Evolutionary conservation across 192 early-diverging fungal genomes (phyloP), one percentile per base, ranked within the genome.

Genomic region (Coemansia sp.): DNA sequence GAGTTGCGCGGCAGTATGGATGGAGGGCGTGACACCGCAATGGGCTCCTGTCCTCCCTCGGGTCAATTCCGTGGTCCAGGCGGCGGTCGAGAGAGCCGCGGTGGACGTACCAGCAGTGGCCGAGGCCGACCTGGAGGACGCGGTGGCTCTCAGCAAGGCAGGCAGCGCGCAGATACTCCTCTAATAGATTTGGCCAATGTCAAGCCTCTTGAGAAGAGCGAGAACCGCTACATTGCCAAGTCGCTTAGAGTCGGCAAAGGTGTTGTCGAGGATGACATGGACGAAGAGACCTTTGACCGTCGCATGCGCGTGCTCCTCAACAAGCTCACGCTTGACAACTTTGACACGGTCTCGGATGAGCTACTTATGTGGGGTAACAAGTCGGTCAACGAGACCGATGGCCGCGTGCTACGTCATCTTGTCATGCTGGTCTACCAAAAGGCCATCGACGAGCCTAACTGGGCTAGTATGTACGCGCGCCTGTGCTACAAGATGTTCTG

Each of bases 291-390:
- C 18, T 86, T 88, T 52, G 85, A 88, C 51, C 91, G 93, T 34
- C 92, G 94, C 88, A 90, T 93, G 15, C 94, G 93, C 85, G 88
- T 89, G 65, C 84, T 97, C 33, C 86, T 99, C 66, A 99, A 99
- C 89, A 99, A 99, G 89, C 82, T 99, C 65, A 96, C 98, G 2
- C 82, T 93, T 1, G 98, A 99, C 74, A 96, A 94, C 84, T 99
- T 98, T 77, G 93, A 94, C 29, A 76, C 79, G 15, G 90, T 99
- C 27, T 90, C 92, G 3, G 86, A 88, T 67, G 91, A 98, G 78
- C 92, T 99, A 57, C 73, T 94, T 33, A 85, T 88, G 29, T 89
- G 89, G 77, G 94, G 91, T 33, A 91, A 95, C 66, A 85, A 89
- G 66, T 90, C 87, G 9, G 77, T 80, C 71, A 87, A 87, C 59